A percentile compares a stretch with the other conserved stretches of the same genome.
These are phyloP conservation scores for Xanthoconium separans DNA, from an alignment of 1,284 basidiomycete genomes.

Conservation along the genomic window DNA sequence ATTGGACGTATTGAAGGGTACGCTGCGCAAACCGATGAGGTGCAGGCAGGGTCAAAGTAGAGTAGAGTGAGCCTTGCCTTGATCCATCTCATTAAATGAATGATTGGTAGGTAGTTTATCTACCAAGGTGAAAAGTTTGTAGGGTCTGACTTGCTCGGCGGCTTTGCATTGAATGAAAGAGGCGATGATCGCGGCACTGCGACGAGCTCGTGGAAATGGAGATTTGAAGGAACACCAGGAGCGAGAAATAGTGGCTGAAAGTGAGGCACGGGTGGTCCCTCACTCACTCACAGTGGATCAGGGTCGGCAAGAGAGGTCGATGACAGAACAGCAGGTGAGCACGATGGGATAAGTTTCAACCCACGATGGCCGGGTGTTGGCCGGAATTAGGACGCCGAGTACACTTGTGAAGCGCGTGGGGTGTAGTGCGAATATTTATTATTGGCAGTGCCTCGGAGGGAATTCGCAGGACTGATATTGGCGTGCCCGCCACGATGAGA, in stretches of 20 bases:
- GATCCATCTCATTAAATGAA: constrained; percentile 7
- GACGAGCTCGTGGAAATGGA: constrained; percentile 17
- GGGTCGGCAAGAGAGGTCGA: constrained; percentile 11
- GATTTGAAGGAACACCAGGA: not conserved
- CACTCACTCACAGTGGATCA: constrained; percentile 1
- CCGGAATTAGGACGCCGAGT: constrained; percentile 1
- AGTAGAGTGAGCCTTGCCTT: not conserved
- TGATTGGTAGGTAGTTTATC: not conserved
- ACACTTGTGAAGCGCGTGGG: not conserved
- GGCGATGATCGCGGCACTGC: constrained; percentile 19
- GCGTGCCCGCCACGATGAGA: constrained; percentile 14
- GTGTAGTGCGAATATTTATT: not conserved
- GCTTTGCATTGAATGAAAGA: constrained; percentile 12
- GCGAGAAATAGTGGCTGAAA: not conserved
- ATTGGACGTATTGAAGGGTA: constrained; percentile 10
- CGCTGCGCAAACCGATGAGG: constrained; percentile 6
- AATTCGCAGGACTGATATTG: not conserved
- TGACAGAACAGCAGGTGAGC: not conserved
- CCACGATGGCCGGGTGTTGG: not conserved
- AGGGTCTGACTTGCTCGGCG: constrained; percentile 13
- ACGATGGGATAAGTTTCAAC: not conserved
- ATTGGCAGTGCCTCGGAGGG: constrained; percentile 10
- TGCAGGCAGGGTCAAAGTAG: not conserved
- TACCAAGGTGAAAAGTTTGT: not conserved
- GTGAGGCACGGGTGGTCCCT: constrained; percentile 8